phyloP scores from a whole-genome alignment of 495 filamentous ascomycete species.

The Friedmanniomyces simplex region DNA sequence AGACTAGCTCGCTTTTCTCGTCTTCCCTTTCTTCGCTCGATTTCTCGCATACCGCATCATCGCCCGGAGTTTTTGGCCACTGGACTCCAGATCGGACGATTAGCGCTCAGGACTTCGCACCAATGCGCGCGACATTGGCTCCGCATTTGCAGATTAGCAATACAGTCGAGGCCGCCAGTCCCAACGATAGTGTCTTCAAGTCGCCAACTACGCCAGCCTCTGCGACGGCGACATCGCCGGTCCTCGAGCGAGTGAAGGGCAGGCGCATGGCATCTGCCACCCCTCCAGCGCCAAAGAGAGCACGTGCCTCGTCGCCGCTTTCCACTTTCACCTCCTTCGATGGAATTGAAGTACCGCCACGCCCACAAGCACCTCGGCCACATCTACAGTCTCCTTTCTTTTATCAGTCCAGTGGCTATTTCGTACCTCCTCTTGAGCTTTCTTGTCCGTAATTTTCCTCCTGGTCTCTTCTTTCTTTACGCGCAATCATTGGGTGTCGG shows the following conservation, averaged over 20 bases:
- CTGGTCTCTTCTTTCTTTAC: constrained; percentile 13
- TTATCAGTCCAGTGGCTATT: constrained; percentile 51
- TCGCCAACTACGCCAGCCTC: constrained; percentile 43
- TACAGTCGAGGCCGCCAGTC: constrained; percentile 1
- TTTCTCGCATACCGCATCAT: no score
- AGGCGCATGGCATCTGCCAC: constrained; percentile 1
- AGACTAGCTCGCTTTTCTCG: constrained; percentile 8
- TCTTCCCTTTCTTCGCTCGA: constrained; percentile 5
- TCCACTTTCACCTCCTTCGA: constrained; percentile 1
- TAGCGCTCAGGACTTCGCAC: not conserved
- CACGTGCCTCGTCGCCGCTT: constrained; percentile 7
- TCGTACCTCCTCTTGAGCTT: constrained; percentile 48
- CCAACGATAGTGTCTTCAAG: constrained; percentile 32
- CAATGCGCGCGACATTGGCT: not conserved
- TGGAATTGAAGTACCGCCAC: constrained; percentile 5
- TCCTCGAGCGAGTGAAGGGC: constrained; percentile 15
- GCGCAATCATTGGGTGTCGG: constrained; percentile 3
- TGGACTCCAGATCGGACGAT: not conserved
- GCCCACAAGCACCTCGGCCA: constrained; percentile 19
- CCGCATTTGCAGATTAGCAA: not conserved
- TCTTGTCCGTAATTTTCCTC: constrained; percentile 52
- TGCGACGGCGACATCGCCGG: constrained; percentile 38
- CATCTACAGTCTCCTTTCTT: constrained; percentile 37
- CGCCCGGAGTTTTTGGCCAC: not conserved
- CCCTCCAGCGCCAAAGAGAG: not conserved